Percentiles rank a stretch among this genome's conserved stretches.
Evolutionary conservation across 345 rosid genomes (phyloP).

Genomic region (Syzygium grande): DNA sequence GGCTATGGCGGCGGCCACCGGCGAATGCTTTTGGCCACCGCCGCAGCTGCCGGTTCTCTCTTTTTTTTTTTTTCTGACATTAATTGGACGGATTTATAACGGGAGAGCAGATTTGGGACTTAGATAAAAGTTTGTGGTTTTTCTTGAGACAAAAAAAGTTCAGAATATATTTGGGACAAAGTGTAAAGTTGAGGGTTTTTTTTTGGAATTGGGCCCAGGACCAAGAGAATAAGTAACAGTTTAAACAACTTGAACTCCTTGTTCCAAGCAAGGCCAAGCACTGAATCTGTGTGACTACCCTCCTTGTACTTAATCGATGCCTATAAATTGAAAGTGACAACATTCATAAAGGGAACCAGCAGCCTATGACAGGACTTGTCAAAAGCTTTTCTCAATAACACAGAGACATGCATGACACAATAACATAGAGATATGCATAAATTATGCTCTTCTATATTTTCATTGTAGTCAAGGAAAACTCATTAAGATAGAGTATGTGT

Average conservation of each 20-base stretch:
- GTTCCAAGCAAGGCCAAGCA: conserved; percentile 98
- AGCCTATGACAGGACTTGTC: background rate
- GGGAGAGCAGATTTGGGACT: too few relatives aligned
- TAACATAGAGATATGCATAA: background rate
- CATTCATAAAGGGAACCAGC: background rate
- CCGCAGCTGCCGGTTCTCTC: too few relatives aligned
- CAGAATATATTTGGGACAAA: too few relatives aligned
- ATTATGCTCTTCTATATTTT: background rate
- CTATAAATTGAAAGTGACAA: conserved; percentile 4
- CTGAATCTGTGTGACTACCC: conserved; percentile 84
- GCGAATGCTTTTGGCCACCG: too few relatives aligned
- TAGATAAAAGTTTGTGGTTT: too few relatives aligned
- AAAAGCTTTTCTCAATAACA: background rate
- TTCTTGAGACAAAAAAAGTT: too few relatives aligned
- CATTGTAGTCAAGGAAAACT: background rate
- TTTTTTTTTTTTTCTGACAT: too few relatives aligned
- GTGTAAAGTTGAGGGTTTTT: too few relatives aligned
- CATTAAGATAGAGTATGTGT: background rate
- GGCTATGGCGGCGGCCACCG: too few relatives aligned
- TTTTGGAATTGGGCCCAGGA: too few relatives aligned
- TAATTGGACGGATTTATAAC: too few relatives aligned
- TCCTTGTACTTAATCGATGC: conserved; percentile 52
- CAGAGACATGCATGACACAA: background rate
- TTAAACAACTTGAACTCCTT: conserved; percentile 66
- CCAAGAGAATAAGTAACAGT: background rate